phyloP scores from a whole-genome alignment of 495 filamentous ascomycete genomes.

The Eremomyces bilateralis region DNA sequence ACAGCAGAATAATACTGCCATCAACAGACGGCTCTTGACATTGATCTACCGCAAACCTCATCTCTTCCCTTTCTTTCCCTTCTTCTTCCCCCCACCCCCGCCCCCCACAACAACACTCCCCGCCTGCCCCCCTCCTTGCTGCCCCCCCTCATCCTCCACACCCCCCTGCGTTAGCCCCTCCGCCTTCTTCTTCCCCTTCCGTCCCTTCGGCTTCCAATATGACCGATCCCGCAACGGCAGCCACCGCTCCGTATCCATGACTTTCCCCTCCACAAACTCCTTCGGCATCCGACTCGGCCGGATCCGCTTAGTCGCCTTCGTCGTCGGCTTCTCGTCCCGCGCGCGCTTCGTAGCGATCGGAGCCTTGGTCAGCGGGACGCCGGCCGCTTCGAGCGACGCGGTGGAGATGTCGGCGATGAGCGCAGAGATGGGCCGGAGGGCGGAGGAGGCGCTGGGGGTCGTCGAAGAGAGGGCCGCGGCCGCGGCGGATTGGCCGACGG shows the following conservation, averaged over 20 bases:
- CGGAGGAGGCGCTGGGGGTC: no score
- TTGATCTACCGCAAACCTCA: neutral
- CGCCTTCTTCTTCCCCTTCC: constrained; percentile 68
- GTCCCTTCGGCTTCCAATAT: constrained; percentile 71
- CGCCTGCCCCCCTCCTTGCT: constrained; percentile 1
- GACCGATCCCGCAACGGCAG: constrained; percentile 73
- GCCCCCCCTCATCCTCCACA: constrained; percentile 7
- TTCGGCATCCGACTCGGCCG: constrained; percentile 53
- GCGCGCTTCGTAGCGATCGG: neutral
- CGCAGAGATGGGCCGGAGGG: constrained; percentile 40
- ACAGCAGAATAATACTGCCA: no score
- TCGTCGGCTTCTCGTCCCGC: constrained; percentile 14
- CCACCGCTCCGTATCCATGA: constrained; percentile 78
- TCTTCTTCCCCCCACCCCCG: constrained; percentile 5
- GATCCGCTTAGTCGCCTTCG: constrained; percentile 35
- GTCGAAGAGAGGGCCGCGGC: constrained; percentile 43
- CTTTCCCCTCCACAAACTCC: constrained; percentile 52
- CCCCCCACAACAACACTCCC: constrained; percentile 2
- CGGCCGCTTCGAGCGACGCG: constrained; percentile 46
- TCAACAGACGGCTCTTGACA: no score
- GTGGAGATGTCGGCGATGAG: constrained; percentile 47
- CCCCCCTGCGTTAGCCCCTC: constrained; percentile 57
- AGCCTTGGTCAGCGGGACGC: constrained; percentile 42
- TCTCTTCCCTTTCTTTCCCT: constrained; percentile 11
- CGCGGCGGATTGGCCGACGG: constrained; percentile 68